Evolutionary conservation across 192 early-diverging fungal genomes (phyloP), one percentile per base, ranked within the genome.

Genomic region (Mortierella antarctica): DNA sequence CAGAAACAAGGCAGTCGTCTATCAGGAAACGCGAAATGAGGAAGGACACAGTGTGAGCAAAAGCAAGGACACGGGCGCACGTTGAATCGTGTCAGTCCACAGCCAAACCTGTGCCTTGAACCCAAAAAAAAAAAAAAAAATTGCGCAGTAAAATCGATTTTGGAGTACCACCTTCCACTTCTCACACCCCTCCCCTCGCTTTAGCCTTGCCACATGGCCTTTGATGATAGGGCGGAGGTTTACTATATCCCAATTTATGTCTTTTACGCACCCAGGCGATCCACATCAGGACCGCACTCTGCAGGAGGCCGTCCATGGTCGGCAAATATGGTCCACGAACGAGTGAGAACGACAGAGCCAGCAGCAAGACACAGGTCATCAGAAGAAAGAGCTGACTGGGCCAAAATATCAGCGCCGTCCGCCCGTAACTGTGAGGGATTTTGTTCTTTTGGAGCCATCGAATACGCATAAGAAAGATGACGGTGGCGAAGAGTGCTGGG

Each of bases 371-470:
- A 45, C 47, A 45, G 20, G 58, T 63, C 11, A 44, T 20, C 41
- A 59, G 15, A 48, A 71, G 51, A 14, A 67, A 60, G 7, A 80
- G 2, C 50, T 80, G 76, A 17, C 40, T 56, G 14, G 76, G 69
- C 76, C 68, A 80, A 15, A 62, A 71, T 39, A 80, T 71, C 21
- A 55, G 40, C 17, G 63, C 55, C 2, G 76, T 80, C 47, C 76
- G 63, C 20, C 76, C 76, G 46, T 71, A 80, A 5, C 20, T 23
- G 51, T 80, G 76, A 2, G 69, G 57, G 7, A 42, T 15, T 21
- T 57, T 49, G 39, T 67, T 11, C 23, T 40, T 20, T 41, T 48
- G 65, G 44, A 79, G 42, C 55, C 56, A 79, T 11, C 47, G 53
- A 42, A 61, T 66, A 11, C 75, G 62, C 2, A 18, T 17, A 7